Evolutionary conservation across 805 yeast species (phyloP).

Genomic region (Ogataea nakhonphanomensis): DNA sequence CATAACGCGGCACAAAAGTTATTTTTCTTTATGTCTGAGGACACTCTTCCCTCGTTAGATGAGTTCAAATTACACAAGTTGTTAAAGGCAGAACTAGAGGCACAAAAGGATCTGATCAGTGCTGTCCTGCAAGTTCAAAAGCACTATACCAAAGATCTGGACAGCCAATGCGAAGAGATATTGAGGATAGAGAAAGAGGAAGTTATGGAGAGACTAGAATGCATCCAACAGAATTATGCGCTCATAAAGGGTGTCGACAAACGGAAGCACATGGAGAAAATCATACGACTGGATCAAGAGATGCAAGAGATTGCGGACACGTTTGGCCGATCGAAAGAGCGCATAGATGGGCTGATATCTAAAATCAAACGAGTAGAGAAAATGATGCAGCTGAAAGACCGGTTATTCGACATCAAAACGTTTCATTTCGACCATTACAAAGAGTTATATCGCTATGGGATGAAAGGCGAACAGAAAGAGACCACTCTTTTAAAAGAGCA

Average conservation of each 20-base stretch:
- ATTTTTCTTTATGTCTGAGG: conserved; percentile 5
- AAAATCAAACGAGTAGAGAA: conserved; percentile 35
- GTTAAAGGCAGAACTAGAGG: conserved; percentile 22
- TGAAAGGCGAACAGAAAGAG: conserved; percentile 20
- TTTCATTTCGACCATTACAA: conserved; percentile 45
- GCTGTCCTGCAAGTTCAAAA: conserved; percentile 22
- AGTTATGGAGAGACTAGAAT: conserved; percentile 20
- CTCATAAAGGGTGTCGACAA: conserved; percentile 10
- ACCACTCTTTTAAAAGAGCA: conserved; percentile 19
- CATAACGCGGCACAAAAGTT: conserved; percentile 8
- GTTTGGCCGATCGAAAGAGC: conserved; percentile 16
- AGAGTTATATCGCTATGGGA: conserved; percentile 32
- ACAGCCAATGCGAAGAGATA: conserved; percentile 25
- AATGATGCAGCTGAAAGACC: conserved; percentile 34
- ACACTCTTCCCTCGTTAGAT: conserved; percentile 27
- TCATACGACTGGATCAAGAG: conserved; percentile 9
- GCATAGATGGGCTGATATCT: conserved; percentile 24
- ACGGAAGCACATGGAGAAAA: conserved; percentile 5
- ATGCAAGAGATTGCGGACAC: conserved; percentile 25
- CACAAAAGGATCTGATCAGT: conserved; percentile 23
- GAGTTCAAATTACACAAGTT: conserved; percentile 26
- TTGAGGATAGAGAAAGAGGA: conserved; percentile 24
- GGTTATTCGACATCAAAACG: conserved; percentile 34
- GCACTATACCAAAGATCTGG: conserved; percentile 29
- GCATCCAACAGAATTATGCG: conserved; percentile 7